phyloP scores from a whole-genome alignment of 768 basidiomycete species.

The Leucocoprinus leucothites region DNA sequence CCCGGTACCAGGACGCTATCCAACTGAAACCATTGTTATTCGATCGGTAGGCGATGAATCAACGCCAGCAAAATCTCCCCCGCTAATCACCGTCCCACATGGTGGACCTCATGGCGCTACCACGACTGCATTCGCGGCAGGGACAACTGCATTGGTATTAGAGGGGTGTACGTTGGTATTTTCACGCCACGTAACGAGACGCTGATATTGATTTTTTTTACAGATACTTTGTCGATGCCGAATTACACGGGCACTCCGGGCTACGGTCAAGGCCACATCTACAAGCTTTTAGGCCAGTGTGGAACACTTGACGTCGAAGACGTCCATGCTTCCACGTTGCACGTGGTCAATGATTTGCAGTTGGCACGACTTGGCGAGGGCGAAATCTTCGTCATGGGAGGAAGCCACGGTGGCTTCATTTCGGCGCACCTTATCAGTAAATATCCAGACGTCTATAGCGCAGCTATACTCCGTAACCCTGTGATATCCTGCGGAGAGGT shows the following conservation, averaged over 20 bases:
- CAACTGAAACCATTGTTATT: conserved; percentile 55
- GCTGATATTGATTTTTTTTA: background rate
- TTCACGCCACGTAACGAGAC: background rate
- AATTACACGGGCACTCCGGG: conserved; percentile 72
- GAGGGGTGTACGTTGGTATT: conserved; percentile 53
- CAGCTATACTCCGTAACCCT: conserved; percentile 64
- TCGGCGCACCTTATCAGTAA: conserved; percentile 59
- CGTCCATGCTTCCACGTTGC: conserved; percentile 50
- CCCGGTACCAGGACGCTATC: conserved; percentile 45
- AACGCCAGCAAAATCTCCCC: conserved; percentile 23
- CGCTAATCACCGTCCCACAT: conserved; percentile 54
- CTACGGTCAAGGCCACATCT: conserved; percentile 60
- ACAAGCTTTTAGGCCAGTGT: conserved; percentile 51
- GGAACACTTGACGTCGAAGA: conserved; percentile 67
- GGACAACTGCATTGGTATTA: conserved; percentile 41
- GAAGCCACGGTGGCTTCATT: conserved; percentile 72
- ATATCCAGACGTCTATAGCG: conserved; percentile 58
- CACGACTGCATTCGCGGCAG: conserved; percentile 45
- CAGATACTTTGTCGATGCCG: conserved; percentile 57
- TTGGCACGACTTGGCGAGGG: conserved; percentile 46
- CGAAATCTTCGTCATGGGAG: conserved; percentile 56
- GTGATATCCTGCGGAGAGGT: conserved; percentile 62
- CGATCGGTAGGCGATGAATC: conserved; percentile 20
- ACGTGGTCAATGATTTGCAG: conserved; percentile 44
- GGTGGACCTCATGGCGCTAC: conserved; percentile 59